Evolutionary conservation across 2,329 filamentous ascomycete species (phyloP).

Genomic region (Colletotrichum destructivum): DNA sequence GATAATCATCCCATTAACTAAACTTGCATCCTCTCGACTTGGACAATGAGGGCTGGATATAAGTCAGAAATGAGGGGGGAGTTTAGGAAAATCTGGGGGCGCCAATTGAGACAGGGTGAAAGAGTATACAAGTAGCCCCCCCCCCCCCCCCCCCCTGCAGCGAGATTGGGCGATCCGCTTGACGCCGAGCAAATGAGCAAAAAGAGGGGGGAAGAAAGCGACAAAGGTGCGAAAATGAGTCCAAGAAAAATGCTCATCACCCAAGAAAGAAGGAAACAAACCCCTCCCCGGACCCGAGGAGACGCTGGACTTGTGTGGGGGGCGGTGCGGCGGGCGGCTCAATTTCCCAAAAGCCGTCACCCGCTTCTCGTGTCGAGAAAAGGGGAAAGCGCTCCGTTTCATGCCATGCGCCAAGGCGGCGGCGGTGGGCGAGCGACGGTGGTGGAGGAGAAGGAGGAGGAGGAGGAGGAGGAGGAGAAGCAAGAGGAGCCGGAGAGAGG

Average conservation of each 20-base stretch:
- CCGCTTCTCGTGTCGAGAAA: background rate
- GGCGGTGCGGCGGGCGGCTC: conserved; percentile 5
- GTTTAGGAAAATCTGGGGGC: background rate
- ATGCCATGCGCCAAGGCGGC: conserved; percentile 32
- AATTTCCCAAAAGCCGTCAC: background rate
- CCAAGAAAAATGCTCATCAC: conserved; percentile 4
- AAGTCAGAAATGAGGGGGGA: background rate
- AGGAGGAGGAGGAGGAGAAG: no score
- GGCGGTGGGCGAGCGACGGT: background rate
- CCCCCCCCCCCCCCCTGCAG: no score
- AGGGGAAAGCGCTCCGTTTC: conserved; percentile 24
- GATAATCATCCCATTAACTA: no score
- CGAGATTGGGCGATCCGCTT: conserved; percentile 16
- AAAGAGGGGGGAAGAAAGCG: no score
- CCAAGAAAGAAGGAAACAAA: conserved; percentile 4
- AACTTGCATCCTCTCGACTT: background rate
- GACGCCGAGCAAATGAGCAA: background rate
- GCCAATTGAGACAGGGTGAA: conserved; percentile 3
- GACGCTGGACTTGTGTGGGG: background rate
- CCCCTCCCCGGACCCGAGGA: background rate
- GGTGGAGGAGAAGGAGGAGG: background rate
- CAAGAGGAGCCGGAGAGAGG: no score
- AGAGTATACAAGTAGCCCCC: background rate
- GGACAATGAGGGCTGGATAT: background rate
- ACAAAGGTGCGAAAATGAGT: background rate